Base-by-base conservation (phyloP, 495 filamentous ascomycete genomes). In the Penicillium maclennaniae region DNA sequence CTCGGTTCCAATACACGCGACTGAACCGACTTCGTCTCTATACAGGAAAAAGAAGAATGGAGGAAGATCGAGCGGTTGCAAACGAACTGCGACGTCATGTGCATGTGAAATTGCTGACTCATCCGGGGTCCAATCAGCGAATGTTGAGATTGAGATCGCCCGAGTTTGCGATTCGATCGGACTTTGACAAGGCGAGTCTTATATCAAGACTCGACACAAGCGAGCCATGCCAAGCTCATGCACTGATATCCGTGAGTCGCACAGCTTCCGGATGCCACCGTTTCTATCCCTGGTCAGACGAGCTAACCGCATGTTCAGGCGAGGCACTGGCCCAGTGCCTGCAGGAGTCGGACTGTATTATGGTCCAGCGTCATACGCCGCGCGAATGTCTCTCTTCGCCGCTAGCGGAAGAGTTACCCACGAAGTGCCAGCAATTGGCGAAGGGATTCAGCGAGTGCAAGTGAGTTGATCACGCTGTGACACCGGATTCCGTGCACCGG, bases 401-500 rank as follows among this genome's bases (percentile, higher is more conserved):
- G 0, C 79, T 92, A 26, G 70, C 77, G 62, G 84, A 93, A 26
- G 83, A 83, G 10, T 81, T 97, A 15, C 93, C 93, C 15, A 84
- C 80, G 28, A 83, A 84, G 71, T 98, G 93, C 68, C 93, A 95
- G 69, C 95, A 96, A 68, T 79, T 98, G 49, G 87, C 89, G 69
- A 89, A 87, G 67, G 92, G 89, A 26, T 96, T 93, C 63, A 86
- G 87, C 66, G 86, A 97, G 66, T 98, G 93, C 83, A 95, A 95
- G 77, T 80, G 56, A 64, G 75, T 76, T 34, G 26, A 55, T 52
- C 31, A 43, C 25, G 16, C 34, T 17, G 28, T 26, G 39, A 28
- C 31, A 17, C 37, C 27, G 37, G 36, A 39, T 23, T 49, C n/a
- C 23, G 19, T 34, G 16, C 39, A 28, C 7, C 42, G 20, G n/a